Conservation (phyloP, 1,284 basidiomycete genomes). For the Ustanciosporium gigantosporum region DNA sequence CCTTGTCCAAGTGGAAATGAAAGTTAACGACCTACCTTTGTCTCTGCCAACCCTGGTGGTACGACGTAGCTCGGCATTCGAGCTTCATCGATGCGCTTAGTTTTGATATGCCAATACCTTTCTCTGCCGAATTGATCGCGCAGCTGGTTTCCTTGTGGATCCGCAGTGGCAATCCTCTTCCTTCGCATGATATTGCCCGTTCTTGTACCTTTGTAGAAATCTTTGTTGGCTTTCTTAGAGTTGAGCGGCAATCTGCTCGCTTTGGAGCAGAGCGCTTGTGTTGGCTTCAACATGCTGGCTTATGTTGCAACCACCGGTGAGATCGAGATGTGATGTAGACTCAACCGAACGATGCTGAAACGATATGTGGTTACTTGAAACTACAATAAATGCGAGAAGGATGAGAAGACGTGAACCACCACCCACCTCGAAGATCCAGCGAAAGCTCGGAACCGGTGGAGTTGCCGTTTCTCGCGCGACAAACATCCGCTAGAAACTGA, state of each 20-base stretch:
- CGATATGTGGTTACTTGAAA: no score
- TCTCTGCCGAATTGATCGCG: conserved; percentile 42
- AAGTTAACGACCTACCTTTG: conserved; percentile 49
- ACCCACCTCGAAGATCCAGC: no score
- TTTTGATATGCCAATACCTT: conserved; percentile 52
- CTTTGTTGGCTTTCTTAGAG: conserved; percentile 58
- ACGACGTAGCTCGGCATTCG: conserved; percentile 53
- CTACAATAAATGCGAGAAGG: no score
- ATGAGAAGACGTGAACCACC: no score
- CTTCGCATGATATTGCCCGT: conserved; percentile 57
- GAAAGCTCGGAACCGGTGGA: no score
- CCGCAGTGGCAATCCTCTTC: conserved; percentile 54
- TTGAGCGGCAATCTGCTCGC: conserved; percentile 57
- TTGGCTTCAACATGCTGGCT: conserved; percentile 46
- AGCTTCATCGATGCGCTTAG: conserved; percentile 50
- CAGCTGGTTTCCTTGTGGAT: conserved; percentile 46
- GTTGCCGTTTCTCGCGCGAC: no score
- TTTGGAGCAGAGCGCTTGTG: conserved; percentile 46
- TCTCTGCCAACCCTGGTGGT: conserved; percentile 54
- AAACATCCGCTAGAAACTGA: no score
- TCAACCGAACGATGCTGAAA: no score
- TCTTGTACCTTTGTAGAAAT: conserved; percentile 60
- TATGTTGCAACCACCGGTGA: no score
- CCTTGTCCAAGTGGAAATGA: no score
- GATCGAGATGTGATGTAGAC: no score